Percentiles rank a stretch among this genome's conserved stretches.
Evolutionary conservation across 192 early-diverging fungal species (phyloP).

Genomic region (Backusella psychrophila): DNA sequence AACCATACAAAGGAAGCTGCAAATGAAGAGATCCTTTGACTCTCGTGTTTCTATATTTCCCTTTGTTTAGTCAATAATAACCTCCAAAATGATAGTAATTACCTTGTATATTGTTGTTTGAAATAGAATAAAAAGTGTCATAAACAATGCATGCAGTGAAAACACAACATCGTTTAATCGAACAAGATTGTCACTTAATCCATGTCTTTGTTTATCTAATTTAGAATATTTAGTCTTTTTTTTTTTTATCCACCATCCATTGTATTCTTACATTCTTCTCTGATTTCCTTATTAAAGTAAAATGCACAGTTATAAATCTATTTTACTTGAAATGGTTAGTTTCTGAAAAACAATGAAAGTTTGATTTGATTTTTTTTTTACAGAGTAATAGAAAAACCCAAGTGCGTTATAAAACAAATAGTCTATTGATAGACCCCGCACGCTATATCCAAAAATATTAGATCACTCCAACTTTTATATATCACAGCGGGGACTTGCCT

Average conservation of each 20-base stretch:
- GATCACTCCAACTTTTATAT: not conserved
- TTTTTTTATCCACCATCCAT: not conserved
- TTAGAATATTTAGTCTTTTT: not conserved
- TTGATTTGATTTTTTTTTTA: slow-evolving; percentile 19
- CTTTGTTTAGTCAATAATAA: not conserved
- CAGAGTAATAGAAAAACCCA: slow-evolving; percentile 79
- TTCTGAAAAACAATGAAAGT: no score
- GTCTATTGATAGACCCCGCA: slow-evolving; percentile 84
- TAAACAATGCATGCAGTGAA: slow-evolving; percentile 67
- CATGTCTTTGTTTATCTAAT: slow-evolving; percentile 49
- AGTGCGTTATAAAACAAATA: slow-evolving; percentile 78
- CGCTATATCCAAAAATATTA: slow-evolving; percentile 31
- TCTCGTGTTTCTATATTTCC: slow-evolving; percentile 24
- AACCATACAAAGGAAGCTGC: slow-evolving; percentile 37
- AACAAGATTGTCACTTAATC: slow-evolving; percentile 60
- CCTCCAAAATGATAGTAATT: not conserved
- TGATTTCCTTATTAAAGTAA: slow-evolving; percentile 56
- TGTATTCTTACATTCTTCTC: slow-evolving; percentile 49
- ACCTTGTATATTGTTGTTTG: slow-evolving; percentile 67
- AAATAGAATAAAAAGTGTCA: slow-evolving; percentile 54
- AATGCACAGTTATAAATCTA: slow-evolving; percentile 72
- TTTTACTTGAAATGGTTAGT: not conserved
- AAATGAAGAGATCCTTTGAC: slow-evolving; percentile 41
- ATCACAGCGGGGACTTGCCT: slow-evolving; percentile 32
- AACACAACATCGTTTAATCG: slow-evolving; percentile 83